Percentiles rank a stretch among this genome's conserved stretches.
phyloP scores from a whole-genome alignment of 176 grass and related monocot genomes.

The Pharus latifolius region DNA sequence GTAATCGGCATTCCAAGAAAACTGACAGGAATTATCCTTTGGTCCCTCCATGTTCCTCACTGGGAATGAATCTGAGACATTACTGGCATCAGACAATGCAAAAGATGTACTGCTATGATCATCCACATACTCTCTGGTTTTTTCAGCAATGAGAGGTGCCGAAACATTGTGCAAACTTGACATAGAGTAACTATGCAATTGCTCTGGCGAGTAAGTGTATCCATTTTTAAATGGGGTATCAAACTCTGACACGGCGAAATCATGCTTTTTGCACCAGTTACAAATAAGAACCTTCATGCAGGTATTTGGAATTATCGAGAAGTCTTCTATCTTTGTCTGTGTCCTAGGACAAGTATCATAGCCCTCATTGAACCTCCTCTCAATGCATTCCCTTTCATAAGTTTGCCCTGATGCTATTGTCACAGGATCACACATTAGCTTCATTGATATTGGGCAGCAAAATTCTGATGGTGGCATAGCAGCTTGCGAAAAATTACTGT shows the following conservation, averaged over 20 bases:
- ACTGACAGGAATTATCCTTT: constrained; percentile 30
- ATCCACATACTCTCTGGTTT: constrained; percentile 38
- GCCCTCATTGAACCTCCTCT: constrained; percentile 87
- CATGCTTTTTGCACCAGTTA: constrained; percentile 58
- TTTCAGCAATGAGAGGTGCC: constrained; percentile 67
- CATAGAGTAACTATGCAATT: constrained; percentile 58
- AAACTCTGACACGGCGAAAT: constrained; percentile 23
- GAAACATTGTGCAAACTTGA: constrained; percentile 87
- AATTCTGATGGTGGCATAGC: constrained; percentile 59
- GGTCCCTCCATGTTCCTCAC: constrained; percentile 33
- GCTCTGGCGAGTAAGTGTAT: constrained; percentile 39
- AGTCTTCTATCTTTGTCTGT: constrained; percentile 60
- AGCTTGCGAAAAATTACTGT: constrained; percentile 25
- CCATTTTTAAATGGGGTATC: constrained; percentile 15
- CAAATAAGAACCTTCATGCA: constrained; percentile 78
- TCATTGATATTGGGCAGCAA: constrained; percentile 81
- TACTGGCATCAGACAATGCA: constrained; percentile 56
- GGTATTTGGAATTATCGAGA: constrained; percentile 71
- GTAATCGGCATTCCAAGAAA: constrained; percentile 79
- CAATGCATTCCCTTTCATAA: constrained; percentile 76
- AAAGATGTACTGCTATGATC: constrained; percentile 60
- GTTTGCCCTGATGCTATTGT: constrained; percentile 91
- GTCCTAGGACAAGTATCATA: constrained; percentile 81
- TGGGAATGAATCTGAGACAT: constrained; percentile 46
- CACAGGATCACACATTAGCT: constrained; percentile 84